Evolutionary conservation across 2,329 filamentous ascomycete genomes (phyloP).

Genomic region (Penicillium glabrum): DNA sequence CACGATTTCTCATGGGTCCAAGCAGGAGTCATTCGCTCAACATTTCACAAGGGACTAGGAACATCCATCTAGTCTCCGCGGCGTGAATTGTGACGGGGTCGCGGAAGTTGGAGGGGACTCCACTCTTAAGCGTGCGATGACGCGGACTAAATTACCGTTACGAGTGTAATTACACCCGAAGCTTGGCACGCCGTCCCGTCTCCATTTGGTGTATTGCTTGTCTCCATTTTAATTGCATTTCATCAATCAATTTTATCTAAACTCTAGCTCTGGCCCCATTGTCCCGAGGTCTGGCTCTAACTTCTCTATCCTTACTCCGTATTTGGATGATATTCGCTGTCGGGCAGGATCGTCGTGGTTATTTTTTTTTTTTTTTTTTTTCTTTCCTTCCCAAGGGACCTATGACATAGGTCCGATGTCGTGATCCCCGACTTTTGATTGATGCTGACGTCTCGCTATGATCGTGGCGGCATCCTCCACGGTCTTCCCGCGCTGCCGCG

Average conservation of each 20-base stretch:
- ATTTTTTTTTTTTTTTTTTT: background rate
- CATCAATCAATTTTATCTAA: background rate
- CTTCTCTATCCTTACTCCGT: background rate
- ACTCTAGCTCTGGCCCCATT: background rate
- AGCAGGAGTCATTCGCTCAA: background rate
- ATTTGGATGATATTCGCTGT: background rate
- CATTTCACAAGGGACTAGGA: background rate
- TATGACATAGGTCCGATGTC: constrained; percentile 12
- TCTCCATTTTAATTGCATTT: background rate
- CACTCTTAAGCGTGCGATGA: constrained; percentile 9
- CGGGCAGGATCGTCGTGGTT: background rate
- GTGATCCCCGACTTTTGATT: background rate
- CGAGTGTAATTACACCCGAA: background rate
- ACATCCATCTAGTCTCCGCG: background rate
- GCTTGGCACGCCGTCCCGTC: constrained; percentile 11
- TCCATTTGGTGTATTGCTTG: background rate
- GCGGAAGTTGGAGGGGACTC: background rate
- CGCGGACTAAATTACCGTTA: constrained; percentile 8
- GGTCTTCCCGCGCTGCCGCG: constrained; percentile 41
- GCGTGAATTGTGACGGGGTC: background rate
- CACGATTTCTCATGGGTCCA: no score
- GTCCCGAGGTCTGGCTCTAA: background rate
- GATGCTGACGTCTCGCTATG: constrained; percentile 16
- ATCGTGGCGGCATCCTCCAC: constrained; percentile 46
- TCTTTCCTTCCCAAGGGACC: background rate